A percentile compares a stretch with the other conserved stretches of the same genome.
Conservation (phyloP, 306 rosid genomes). For the Carpinus fangiana region DNA sequence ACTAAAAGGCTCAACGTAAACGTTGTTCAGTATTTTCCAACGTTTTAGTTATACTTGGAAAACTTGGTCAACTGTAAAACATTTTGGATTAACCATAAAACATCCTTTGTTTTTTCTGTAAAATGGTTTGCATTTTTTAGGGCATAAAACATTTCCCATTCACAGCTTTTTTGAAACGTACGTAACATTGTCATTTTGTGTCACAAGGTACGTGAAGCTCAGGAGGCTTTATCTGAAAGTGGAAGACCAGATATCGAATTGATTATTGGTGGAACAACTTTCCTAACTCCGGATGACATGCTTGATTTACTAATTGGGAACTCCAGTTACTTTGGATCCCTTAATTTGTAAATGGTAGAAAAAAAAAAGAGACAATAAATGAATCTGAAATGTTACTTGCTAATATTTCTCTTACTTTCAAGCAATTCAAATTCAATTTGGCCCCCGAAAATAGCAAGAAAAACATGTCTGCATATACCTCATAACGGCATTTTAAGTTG, state of each 20-base stretch:
- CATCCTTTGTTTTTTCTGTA: background rate
- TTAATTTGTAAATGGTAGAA: conserved; percentile 14
- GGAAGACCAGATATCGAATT: conserved; percentile 91
- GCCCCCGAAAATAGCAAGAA: no score
- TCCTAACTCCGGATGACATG: conserved; percentile 75
- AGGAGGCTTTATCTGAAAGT: conserved; percentile 73
- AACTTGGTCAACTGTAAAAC: no score
- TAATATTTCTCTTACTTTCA: background rate
- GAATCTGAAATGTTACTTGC: conserved; percentile 21
- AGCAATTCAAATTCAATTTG: no score
- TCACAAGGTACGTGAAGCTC: conserved; percentile 79
- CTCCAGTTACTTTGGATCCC: conserved; percentile 50
- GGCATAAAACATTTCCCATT: no score
- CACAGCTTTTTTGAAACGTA: conserved; percentile 17
- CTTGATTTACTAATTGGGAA: conserved; percentile 67
- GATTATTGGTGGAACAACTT: conserved; percentile 86
- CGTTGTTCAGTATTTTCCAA: no score
- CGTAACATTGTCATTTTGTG: conserved; percentile 25
- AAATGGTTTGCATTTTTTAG: background rate
- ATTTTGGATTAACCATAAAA: no score
- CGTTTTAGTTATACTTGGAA: no score
- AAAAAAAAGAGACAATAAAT: background rate
- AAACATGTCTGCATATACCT: no score
- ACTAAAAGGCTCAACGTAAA: background rate
- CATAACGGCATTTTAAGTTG: no score